phyloP scores from a whole-genome alignment of 176 grass and related monocot species.

The Cenchrus americanus region DNA sequence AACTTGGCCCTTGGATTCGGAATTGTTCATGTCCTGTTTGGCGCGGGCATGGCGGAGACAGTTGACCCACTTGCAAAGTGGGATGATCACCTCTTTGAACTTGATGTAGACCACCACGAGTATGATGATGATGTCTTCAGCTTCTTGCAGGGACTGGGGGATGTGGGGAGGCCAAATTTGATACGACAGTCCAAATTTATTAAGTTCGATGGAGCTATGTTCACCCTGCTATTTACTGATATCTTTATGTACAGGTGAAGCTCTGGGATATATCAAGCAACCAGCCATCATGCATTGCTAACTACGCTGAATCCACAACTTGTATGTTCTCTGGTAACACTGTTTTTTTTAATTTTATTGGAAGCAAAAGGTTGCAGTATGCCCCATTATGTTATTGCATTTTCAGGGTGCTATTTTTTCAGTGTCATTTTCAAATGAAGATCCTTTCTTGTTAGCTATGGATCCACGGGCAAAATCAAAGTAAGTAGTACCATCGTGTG shows the following conservation, averaged over 20 bases:
- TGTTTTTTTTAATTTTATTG: not conserved
- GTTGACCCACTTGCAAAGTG: too few relatives aligned
- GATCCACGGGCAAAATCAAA: constrained; percentile 61
- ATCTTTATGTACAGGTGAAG: constrained; percentile 53
- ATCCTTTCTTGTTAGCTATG: constrained; percentile 59
- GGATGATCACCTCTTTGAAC: too few relatives aligned
- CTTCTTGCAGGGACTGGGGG: too few relatives aligned
- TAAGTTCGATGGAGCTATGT: not conserved
- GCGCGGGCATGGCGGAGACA: too few relatives aligned
- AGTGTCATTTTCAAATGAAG: constrained; percentile 58
- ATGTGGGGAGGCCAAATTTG: too few relatives aligned
- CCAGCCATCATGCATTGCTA: constrained; percentile 53
- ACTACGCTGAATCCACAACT: constrained; percentile 48
- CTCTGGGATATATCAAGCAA: constrained; percentile 70
- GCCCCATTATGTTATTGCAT: not conserved
- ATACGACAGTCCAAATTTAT: constrained; percentile 45
- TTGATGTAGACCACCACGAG: too few relatives aligned
- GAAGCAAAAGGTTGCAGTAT: not conserved
- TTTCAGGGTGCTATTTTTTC: constrained; percentile 66
- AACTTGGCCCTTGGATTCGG: too few relatives aligned
- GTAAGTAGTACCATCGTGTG: constrained; percentile 33
- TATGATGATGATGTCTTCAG: too few relatives aligned
- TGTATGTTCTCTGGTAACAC: constrained; percentile 37
- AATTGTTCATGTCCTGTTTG: too few relatives aligned
- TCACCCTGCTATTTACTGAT: not conserved